Conservation (phyloP, 768 basidiomycete genomes). For the Calocera viscosa region DNA sequence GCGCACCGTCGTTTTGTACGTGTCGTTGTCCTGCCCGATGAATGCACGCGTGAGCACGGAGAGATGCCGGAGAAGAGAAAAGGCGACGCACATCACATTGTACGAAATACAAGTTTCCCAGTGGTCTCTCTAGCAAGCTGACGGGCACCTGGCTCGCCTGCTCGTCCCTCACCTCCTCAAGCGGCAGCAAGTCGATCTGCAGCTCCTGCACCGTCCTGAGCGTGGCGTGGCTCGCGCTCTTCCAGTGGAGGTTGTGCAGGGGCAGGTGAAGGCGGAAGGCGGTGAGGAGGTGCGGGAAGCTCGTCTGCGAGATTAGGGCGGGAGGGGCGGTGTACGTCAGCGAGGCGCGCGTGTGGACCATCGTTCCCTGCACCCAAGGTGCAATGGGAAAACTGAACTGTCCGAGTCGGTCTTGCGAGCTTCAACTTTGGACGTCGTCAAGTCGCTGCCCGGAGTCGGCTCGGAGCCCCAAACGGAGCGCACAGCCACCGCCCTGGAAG, state of each 20-base stretch:
- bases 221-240: constrained; percentile 52
- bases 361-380: background rate
- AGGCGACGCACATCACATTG: constrained; percentile 63
- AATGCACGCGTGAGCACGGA: background rate
- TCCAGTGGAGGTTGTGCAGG: constrained; percentile 88
- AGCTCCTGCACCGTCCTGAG: constrained; percentile 83
- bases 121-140: constrained; percentile 70
- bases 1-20: constrained; percentile 62
- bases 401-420: background rate
- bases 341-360: background rate
- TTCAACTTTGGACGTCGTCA: background rate
- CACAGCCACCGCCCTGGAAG: constrained; percentile 1
- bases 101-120: constrained; percentile 76
- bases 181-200: constrained; percentile 56
- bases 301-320: background rate
- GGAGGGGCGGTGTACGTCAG: background rate
- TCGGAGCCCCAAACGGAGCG: background rate
- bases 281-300: background rate
- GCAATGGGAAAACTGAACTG: background rate
- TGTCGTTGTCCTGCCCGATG: constrained; percentile 44
- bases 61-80: background rate
- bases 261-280: constrained; percentile 35
- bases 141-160: constrained; percentile 61
- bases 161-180: constrained; percentile 60
- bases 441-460: background rate